Conservation (phyloP, 495 filamentous ascomycete species). For the Hypoxylon fuscum region DNA sequence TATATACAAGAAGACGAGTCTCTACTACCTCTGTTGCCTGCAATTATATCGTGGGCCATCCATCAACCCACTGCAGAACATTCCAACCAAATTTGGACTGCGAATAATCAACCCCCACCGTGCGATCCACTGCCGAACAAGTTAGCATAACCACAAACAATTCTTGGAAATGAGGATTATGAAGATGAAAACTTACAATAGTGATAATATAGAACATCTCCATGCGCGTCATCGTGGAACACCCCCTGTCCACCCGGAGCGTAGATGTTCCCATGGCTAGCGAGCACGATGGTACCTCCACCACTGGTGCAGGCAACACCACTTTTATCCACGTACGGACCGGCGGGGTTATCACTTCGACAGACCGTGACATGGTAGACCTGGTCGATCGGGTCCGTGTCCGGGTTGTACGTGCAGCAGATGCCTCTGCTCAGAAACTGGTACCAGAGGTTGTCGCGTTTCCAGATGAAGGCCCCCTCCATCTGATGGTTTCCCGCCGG, state of each 20-base stretch:
- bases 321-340: slow-evolving; percentile 63
- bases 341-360: slow-evolving; percentile 58
- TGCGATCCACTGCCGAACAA: slow-evolving; percentile 52
- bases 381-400: slow-evolving; percentile 50
- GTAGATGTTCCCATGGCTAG: slow-evolving; percentile 65
- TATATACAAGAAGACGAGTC: background rate
- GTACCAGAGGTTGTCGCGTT: slow-evolving; percentile 65
- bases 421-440: slow-evolving; percentile 66
- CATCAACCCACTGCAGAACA: slow-evolving; percentile 62
- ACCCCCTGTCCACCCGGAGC: slow-evolving; percentile 69
- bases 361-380: slow-evolving; percentile 72
- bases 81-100: slow-evolving; percentile 72
- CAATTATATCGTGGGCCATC: slow-evolving; percentile 62
- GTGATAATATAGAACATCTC: slow-evolving; percentile 71
- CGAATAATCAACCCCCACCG: slow-evolving; percentile 65
- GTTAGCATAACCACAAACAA: slow-evolving; percentile 5
- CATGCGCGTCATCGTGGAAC: slow-evolving; percentile 34
- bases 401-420: slow-evolving; percentile 60
- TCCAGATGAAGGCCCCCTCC: slow-evolving; percentile 65
- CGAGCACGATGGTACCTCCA: slow-evolving; percentile 68
- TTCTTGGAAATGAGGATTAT: background rate
- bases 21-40: background rate
- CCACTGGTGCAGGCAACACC: slow-evolving; percentile 61
- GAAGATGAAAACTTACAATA: slow-evolving; percentile 47
- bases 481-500: slow-evolving; percentile 53